Percentiles rank a stretch among this genome's conserved stretches.
Conservation (phyloP, 2,329 filamentous ascomycete genomes). For the Penicillium palitans region DNA sequence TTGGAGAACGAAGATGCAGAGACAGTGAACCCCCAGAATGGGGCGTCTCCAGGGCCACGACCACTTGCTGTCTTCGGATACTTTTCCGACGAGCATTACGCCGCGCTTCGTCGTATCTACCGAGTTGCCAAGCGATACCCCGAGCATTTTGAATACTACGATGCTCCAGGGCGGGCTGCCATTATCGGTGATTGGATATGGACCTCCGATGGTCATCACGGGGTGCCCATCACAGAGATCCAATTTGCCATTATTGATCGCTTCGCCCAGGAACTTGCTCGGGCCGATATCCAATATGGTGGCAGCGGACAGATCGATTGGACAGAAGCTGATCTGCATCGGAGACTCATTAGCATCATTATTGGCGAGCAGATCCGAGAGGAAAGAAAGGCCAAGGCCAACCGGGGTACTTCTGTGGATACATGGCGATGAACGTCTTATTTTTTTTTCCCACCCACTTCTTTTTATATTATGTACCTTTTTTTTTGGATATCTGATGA, state of each 20-base stretch:
- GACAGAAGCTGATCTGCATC: slow-evolving; percentile 47
- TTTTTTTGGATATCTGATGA: slow-evolving; percentile 10
- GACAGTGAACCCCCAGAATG: slow-evolving; percentile 9
- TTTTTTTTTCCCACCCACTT: slow-evolving; percentile 13
- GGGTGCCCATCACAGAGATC: slow-evolving; percentile 43
- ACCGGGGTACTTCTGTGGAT: slow-evolving; percentile 27
- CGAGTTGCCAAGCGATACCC: slow-evolving; percentile 40
- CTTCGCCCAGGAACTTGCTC: slow-evolving; percentile 41
- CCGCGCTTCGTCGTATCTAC: slow-evolving; percentile 41
- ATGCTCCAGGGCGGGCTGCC: slow-evolving; percentile 36
- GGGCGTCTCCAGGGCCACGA: slow-evolving; percentile 19
- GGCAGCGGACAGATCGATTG: slow-evolving; percentile 43
- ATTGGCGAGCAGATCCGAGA: slow-evolving; percentile 49
- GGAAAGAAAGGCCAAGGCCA: slow-evolving; percentile 37
- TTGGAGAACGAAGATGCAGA: slow-evolving; percentile 7
- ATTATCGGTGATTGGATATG: slow-evolving; percentile 47
- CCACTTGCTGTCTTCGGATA: slow-evolving; percentile 40
- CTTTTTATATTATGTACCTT: slow-evolving; percentile 10
- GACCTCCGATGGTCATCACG: slow-evolving; percentile 44
- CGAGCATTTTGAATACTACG: slow-evolving; percentile 40
- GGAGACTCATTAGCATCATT: slow-evolving; percentile 48
- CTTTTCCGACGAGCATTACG: slow-evolving; percentile 46
- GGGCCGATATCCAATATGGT: slow-evolving; percentile 37
- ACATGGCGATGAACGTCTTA: slow-evolving; percentile 29
- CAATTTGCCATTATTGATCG: slow-evolving; percentile 46